Percentiles rank a stretch among this genome's conserved stretches.
phyloP scores from a whole-genome alignment of 257 asterid species.

The Lavandula angustifolia region DNA sequence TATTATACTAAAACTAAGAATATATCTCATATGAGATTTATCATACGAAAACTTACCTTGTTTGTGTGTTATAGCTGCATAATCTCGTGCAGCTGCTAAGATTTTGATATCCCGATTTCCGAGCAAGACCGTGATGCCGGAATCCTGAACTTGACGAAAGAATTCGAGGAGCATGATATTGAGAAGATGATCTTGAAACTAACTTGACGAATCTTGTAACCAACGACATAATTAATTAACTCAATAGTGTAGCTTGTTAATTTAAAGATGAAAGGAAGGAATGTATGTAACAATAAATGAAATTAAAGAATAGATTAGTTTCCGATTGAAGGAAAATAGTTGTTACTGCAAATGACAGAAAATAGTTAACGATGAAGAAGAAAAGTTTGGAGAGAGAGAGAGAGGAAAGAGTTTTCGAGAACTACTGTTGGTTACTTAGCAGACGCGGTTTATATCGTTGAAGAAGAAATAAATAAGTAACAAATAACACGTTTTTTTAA shows the following conservation, averaged over 20 bases:
- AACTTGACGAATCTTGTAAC: constrained; percentile 29
- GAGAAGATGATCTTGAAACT: constrained; percentile 29
- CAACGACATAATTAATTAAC: constrained; percentile 25
- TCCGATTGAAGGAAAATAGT: constrained; percentile 21
- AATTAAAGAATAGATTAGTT: constrained; percentile 7
- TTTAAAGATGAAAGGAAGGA: background rate
- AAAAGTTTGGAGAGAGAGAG: background rate
- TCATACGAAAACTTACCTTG: constrained; percentile 32
- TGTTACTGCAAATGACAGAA: constrained; percentile 6
- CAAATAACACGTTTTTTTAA: background rate
- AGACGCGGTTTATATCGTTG: constrained; percentile 12
- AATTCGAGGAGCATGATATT: constrained; percentile 9
- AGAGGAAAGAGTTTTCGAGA: background rate
- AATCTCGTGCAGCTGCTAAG: constrained; percentile 26
- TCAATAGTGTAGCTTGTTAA: background rate
- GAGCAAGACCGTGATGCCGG: constrained; percentile 21
- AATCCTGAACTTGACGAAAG: constrained; percentile 12
- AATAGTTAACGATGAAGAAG: constrained; percentile 21
- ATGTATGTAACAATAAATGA: constrained; percentile 8
- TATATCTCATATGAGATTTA: no score
- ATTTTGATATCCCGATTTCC: constrained; percentile 27
- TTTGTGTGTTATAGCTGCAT: constrained; percentile 7
- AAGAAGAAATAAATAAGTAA: background rate
- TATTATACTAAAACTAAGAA: background rate
- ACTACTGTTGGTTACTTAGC: constrained; percentile 3